A percentile compares a stretch with the other conserved stretches of the same genome.
Conservation (phyloP, 2,329 filamentous ascomycete species). For the Apiospora hydei region DNA sequence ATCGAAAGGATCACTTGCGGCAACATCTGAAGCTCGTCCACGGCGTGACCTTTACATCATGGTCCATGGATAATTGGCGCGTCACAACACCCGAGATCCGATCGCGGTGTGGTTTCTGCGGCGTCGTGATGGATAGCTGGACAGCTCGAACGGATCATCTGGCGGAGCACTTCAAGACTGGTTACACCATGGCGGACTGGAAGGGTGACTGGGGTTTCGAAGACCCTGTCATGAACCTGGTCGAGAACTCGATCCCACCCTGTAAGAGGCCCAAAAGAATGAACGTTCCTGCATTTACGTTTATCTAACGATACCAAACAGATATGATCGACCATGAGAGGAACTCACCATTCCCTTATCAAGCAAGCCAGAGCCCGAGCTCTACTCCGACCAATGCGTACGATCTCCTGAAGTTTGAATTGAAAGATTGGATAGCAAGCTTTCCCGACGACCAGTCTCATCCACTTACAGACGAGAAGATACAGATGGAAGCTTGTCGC, state of each 20-base stretch:
- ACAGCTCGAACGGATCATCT: constrained; percentile 66
- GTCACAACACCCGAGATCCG: constrained; percentile 66
- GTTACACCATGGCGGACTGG: constrained; percentile 73
- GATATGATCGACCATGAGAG: constrained; percentile 71
- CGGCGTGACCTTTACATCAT: constrained; percentile 64
- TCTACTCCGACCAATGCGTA: constrained; percentile 64
- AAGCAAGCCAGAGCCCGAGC: constrained; percentile 52
- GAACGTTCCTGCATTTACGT: constrained; percentile 41
- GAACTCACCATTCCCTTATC: constrained; percentile 62
- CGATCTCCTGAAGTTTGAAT: constrained; percentile 65
- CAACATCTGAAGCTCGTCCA: constrained; percentile 71
- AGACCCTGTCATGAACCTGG: constrained; percentile 64
- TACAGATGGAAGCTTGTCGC: constrained; percentile 65
- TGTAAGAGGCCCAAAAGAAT: constrained; percentile 56
- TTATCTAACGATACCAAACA: constrained; percentile 50
- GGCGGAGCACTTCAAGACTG: constrained; percentile 72
- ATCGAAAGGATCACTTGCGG: constrained; percentile 71
- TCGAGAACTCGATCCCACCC: constrained; percentile 72
- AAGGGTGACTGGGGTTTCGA: constrained; percentile 76
- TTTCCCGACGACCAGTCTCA: constrained; percentile 50
- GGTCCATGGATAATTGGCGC: constrained; percentile 73
- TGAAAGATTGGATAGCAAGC: constrained; percentile 59
- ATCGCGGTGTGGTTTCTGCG: constrained; percentile 72
- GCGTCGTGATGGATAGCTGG: constrained; percentile 68
- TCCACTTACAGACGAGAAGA: constrained; percentile 57